These are phyloP conservation scores for Metarhizium robertsii DNA, from an alignment of 2,329 filamentous ascomycete genomes.

Conservation along the genomic window DNA sequence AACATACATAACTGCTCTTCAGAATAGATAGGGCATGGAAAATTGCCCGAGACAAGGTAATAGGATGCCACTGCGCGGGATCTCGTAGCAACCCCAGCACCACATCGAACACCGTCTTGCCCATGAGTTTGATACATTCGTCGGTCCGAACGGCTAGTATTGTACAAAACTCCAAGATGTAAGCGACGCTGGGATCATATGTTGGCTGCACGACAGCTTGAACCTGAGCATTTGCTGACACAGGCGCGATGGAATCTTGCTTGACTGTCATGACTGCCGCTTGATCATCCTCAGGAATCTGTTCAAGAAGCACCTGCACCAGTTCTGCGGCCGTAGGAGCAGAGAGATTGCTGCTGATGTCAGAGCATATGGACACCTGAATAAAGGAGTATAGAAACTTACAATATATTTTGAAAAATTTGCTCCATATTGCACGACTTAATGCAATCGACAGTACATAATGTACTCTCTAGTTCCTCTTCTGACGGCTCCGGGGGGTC, in stretches of 20 bases:
- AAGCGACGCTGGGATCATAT: constrained; percentile 82
- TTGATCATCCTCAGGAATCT: constrained; percentile 75
- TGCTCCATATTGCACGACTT: constrained; percentile 79
- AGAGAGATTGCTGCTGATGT: constrained; percentile 26
- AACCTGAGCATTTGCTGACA: constrained; percentile 44
- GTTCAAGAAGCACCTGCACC: constrained; percentile 64
- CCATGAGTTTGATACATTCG: constrained; percentile 61
- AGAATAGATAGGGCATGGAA: constrained; percentile 82
- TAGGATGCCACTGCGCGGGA: constrained; percentile 66
- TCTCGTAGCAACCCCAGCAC: constrained; percentile 78
- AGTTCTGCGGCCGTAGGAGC: constrained; percentile 20
- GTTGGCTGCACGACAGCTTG: constrained; percentile 33
- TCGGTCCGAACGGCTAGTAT: constrained; percentile 68
- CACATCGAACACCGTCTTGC: constrained; percentile 69
- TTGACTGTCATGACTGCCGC: constrained; percentile 82
- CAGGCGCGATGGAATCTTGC: constrained; percentile 61
- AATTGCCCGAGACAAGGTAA: constrained; percentile 74
- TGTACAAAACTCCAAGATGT: constrained; percentile 85
- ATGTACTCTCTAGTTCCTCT: constrained; percentile 90
- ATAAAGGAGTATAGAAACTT: constrained; percentile 23
- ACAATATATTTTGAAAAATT: constrained; percentile 76
- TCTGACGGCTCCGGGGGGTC: constrained; percentile 96
- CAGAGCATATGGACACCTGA: background rate
- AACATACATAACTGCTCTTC: constrained; percentile 74
- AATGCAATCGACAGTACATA: constrained; percentile 90